A percentile compares a stretch with the other conserved stretches of the same genome.
Evolutionary conservation across 2,329 filamentous ascomycete species (phyloP).

Genomic region (Stemphylium vesicarium): DNA sequence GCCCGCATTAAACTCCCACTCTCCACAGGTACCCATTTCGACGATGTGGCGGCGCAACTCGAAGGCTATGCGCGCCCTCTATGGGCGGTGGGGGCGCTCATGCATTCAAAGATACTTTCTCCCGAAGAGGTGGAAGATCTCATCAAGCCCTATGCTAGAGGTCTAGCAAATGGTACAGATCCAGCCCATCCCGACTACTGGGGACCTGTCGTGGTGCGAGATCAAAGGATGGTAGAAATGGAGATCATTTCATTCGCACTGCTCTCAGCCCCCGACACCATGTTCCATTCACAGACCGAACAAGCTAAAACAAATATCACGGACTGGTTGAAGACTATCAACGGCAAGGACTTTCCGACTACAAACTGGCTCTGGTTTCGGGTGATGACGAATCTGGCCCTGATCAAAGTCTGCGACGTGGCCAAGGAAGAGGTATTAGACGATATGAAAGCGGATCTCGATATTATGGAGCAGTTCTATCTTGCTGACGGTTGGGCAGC

Average conservation of each 20-base stretch:
- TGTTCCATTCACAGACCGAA: slow-evolving; percentile 40
- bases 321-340: slow-evolving; percentile 53
- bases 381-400: slow-evolving; percentile 57
- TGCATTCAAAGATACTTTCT: slow-evolving; percentile 25
- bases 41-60: slow-evolving; percentile 44
- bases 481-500: slow-evolving; percentile 56
- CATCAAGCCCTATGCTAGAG: slow-evolving; percentile 36
- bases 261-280: slow-evolving; percentile 51
- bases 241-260: slow-evolving; percentile 60
- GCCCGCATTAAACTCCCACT: slow-evolving; percentile 41
- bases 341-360: slow-evolving; percentile 54
- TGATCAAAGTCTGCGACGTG: slow-evolving; percentile 52
- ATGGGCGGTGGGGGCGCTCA: slow-evolving; percentile 41
- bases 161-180: slow-evolving; percentile 45
- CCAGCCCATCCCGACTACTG: slow-evolving; percentile 53
- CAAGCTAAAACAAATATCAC: slow-evolving; percentile 48
- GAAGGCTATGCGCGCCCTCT: slow-evolving; percentile 44
- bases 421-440: slow-evolving; percentile 42
- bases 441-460: slow-evolving; percentile 53
- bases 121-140: slow-evolving; percentile 26
- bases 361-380: slow-evolving; percentile 64
- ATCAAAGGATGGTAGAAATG: slow-evolving; percentile 63
- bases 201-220: slow-evolving; percentile 54
- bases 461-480: slow-evolving; percentile 56
- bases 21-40: slow-evolving; percentile 44